Percentiles rank a stretch among this genome's conserved stretches.
phyloP scores from a whole-genome alignment of 371 early-diverging fungal species.

The Saksenaea oblongispora region DNA sequence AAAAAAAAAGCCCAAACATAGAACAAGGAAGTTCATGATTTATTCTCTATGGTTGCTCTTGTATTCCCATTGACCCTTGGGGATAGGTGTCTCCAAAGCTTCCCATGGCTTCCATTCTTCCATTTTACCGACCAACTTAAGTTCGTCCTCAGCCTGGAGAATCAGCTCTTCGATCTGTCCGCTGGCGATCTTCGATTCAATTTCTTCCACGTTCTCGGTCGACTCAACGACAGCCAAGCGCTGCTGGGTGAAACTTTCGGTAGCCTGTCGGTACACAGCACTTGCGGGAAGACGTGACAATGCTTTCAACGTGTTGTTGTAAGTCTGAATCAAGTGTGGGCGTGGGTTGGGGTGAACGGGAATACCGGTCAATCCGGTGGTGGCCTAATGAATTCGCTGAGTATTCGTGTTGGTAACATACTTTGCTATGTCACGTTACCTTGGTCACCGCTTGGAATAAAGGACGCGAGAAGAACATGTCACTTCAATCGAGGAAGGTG shows the following conservation, averaged over 20 bases:
- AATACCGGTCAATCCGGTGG: slow-evolving; percentile 86
- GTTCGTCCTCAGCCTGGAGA: slow-evolving; percentile 85
- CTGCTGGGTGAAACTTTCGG: slow-evolving; percentile 75
- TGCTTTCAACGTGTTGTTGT: slow-evolving; percentile 71
- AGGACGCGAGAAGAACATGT: slow-evolving; percentile 59
- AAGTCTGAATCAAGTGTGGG: slow-evolving; percentile 82
- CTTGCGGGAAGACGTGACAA: slow-evolving; percentile 73
- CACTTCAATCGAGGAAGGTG: neutral
- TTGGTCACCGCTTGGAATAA: slow-evolving; percentile 60
- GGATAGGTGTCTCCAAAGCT: slow-evolving; percentile 75
- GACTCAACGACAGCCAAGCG: slow-evolving; percentile 75
- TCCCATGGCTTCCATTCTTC: slow-evolving; percentile 88
- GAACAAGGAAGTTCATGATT: neutral
- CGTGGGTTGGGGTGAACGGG: slow-evolving; percentile 87
- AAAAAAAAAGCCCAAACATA: no score
- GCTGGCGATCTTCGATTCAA: slow-evolving; percentile 74
- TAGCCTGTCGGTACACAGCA: slow-evolving; percentile 85
- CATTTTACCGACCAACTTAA: slow-evolving; percentile 78
- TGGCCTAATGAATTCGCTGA: slow-evolving; percentile 28
- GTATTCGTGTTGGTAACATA: neutral
- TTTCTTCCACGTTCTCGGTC: slow-evolving; percentile 69
- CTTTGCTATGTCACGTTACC: slow-evolving; percentile 19
- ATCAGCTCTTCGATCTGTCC: slow-evolving; percentile 95
- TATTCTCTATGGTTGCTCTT: slow-evolving; percentile 35
- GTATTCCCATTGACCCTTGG: slow-evolving; percentile 86